Conservation (phyloP, 176 grass and related monocot genomes). For the Carex littledalei region DNA sequence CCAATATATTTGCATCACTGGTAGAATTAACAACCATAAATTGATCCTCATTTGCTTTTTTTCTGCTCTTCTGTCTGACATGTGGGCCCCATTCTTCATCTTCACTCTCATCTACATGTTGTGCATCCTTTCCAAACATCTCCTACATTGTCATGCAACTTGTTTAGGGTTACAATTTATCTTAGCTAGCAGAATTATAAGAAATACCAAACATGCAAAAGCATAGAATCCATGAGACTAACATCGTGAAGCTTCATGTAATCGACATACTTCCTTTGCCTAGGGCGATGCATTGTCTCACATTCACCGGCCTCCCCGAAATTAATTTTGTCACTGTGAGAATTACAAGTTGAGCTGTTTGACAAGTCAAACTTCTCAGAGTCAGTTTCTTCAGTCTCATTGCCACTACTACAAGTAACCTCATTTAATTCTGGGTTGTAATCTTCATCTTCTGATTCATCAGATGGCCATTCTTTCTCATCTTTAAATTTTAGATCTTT, state of each 20-base stretch:
- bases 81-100: constrained; percentile 83
- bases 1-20: constrained; percentile 26
- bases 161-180: constrained; percentile 6
- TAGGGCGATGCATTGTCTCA: constrained; percentile 45
- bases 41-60: constrained; percentile 15
- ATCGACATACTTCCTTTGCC: constrained; percentile 64
- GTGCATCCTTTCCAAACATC: constrained; percentile 80
- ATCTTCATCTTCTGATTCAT: constrained; percentile 96
- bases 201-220: constrained; percentile 3
- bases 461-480: constrained; percentile 83
- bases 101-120: constrained; percentile 64
- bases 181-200: constrained; percentile 12
- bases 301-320: constrained; percentile 36
- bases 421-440: constrained; percentile 77
- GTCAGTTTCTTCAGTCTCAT: constrained; percentile 38
- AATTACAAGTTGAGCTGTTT: constrained; percentile 54
- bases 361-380: constrained; percentile 54
- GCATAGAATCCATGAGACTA: constrained; percentile 31
- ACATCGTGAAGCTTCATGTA: constrained; percentile 89
- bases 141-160: constrained; percentile 34
- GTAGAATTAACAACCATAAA: constrained; percentile 15
- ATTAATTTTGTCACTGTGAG: constrained; percentile 56
- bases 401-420: constrained; percentile 33
- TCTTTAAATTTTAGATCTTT: constrained; percentile 26
- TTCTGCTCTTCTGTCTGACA: constrained; percentile 63